Base-by-base conservation (phyloP, 176 grass and related monocot genomes). In the Poa pratensis region DNA sequence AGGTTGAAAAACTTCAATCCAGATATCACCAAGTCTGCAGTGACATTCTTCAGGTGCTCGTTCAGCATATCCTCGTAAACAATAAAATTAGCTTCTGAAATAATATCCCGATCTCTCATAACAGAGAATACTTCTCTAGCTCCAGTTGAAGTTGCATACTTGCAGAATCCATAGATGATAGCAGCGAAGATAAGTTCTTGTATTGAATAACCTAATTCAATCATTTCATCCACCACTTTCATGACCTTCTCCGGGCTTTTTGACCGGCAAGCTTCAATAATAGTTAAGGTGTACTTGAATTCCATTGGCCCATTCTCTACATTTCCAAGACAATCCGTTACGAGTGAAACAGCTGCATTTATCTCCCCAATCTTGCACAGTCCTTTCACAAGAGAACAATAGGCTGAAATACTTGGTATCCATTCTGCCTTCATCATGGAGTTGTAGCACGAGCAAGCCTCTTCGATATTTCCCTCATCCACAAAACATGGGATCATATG, bases 81-180 rank as follows among this genome's bases (percentile, higher is more conserved):
- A 86, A 98, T 95, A 87, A 79, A 94, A 79, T 89, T 90, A 50
- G 91, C 85, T 75, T 95, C 93, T 23, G 89, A 85, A 69, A 98
- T 82, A 78, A 92, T 82, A 69, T 80, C 84, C 30, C 78, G 85
- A 77, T 94, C 89, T 90, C 73, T 91, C 89, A 98, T 88, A 77
- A 81, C 82, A 74, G 87, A 46, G 45, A 95, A 89, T 37, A 98
- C 93, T 57, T 90, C 88, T 79, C 91, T 91, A 13, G 91, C 96
- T 81, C 95, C 89, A 83, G 69, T 83, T 72, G 96, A 95, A 86
- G 85, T 98, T 61, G 96, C 96, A 83, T 95, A 90, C 83, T 94
- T 94, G 84, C 93, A 98, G 88, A 95, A 98, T 49, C 93, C 96
- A 95, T 92, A 83, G 27, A 98, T 98, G 71, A 94, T 86, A 75